These are phyloP conservation scores for Pythium vanterpoolii DNA, from an alignment of 352 stramenopile species.

Conservation along the genomic window DNA sequence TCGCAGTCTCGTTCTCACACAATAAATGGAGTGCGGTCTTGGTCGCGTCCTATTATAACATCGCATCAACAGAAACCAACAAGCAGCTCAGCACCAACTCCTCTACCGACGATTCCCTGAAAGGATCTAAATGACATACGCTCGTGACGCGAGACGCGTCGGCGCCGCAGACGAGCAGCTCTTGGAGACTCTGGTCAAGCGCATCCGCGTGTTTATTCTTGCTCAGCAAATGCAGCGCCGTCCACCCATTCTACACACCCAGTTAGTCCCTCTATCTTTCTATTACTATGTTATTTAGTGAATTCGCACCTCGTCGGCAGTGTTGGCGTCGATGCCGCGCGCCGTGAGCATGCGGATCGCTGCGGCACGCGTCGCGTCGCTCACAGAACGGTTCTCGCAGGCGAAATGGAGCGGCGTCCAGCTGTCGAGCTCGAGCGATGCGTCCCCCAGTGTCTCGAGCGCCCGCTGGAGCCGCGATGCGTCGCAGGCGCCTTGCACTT, in stretches of 20 bases:
- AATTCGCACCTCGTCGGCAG: conserved; percentile 56
- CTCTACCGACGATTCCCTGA: not conserved
- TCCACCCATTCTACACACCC: conserved; percentile 53
- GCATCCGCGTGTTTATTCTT: conserved; percentile 30
- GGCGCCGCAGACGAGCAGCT: conserved; percentile 21
- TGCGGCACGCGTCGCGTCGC: conserved; percentile 31
- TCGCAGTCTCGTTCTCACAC: conserved; percentile 66
- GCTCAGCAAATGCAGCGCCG: conserved; percentile 61
- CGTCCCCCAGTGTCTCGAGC: conserved; percentile 13
- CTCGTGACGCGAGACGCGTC: conserved; percentile 12
- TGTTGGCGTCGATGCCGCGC: conserved; percentile 40
- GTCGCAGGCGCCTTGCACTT: conserved; percentile 65
- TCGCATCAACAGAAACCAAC: not conserved
- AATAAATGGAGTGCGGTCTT: conserved; percentile 30
- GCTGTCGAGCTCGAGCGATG: conserved; percentile 42
- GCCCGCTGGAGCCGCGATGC: conserved; percentile 32
- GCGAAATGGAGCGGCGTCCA: conserved; percentile 79
- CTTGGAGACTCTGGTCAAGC: conserved; percentile 8
- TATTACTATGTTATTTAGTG: not conserved
- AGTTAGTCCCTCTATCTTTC: not conserved
- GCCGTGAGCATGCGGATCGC: conserved; percentile 35
- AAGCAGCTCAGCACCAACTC: not conserved
- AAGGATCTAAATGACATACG: conserved; percentile 10
- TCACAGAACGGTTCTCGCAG: conserved; percentile 58
- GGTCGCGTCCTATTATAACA: conserved; percentile 18